These are phyloP conservation scores for Acanthamoeba royreba DNA, from an alignment of 208 protist genomes.

Conservation along the genomic window DNA sequence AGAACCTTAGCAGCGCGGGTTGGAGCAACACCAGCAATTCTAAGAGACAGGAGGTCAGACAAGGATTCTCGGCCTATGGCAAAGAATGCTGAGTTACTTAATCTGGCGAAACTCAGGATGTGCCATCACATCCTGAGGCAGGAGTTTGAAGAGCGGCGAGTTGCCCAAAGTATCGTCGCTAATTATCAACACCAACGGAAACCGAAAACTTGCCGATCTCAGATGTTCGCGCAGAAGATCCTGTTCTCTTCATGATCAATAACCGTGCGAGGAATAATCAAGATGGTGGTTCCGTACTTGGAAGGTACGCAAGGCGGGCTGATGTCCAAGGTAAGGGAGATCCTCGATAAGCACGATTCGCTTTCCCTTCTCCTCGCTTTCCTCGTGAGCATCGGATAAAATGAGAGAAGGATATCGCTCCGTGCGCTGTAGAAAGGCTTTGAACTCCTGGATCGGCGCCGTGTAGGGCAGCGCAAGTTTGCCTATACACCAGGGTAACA, in stretches of 20 bases:
- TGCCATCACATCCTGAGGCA: neutral
- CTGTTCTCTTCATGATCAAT: neutral
- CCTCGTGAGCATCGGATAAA: neutral
- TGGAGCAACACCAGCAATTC: neutral
- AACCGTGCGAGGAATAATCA: neutral
- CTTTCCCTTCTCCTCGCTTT: neutral
- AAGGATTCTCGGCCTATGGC: neutral
- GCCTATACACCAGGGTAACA: neutral
- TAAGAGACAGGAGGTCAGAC: neutral
- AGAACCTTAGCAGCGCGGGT: neutral
- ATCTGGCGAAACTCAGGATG: neutral
- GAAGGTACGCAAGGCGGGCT: neutral
- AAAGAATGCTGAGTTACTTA: neutral
- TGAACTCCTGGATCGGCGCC: neutral
- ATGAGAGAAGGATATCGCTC: neutral
- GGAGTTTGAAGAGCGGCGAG: neutral
- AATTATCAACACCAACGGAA: neutral
- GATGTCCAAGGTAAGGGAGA: neutral
- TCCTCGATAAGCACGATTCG: neutral
- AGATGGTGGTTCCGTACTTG: neutral
- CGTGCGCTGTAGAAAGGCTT: neutral
- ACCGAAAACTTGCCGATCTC: neutral
- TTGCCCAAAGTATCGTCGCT: slow-evolving; percentile 26
- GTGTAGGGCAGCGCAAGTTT: neutral
- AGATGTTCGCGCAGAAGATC: neutral